A percentile compares a stretch with the other conserved stretches of the same genome.
Conservation (phyloP, 1,139 yeast genomes). For the Candida pseudocylindracea region DNA sequence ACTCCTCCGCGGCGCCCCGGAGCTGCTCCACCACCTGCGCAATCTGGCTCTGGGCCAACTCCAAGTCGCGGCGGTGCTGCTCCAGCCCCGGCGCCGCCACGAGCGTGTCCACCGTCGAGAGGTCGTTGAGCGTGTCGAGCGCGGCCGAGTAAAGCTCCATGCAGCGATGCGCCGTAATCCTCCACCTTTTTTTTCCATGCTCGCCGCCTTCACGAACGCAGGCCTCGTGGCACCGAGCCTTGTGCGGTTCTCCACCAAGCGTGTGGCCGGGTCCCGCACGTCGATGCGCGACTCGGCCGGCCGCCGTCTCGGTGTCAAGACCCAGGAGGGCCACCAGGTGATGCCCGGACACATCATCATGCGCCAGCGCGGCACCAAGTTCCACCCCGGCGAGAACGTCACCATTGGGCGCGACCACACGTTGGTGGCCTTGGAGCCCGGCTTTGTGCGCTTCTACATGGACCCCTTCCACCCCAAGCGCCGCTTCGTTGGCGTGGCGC, state of each 20-base stretch:
- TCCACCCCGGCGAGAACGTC: slow-evolving; percentile 86
- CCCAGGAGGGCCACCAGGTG: slow-evolving; percentile 43
- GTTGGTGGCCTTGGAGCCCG: slow-evolving; percentile 78
- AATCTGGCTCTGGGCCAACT: too few species aligned
- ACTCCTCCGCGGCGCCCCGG: slow-evolving; percentile 2
- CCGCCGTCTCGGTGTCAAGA: slow-evolving; percentile 82
- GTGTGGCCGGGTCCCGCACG: slow-evolving; percentile 84
- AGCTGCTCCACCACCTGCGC: slow-evolving; percentile 8
- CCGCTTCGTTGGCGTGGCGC: slow-evolving; percentile 75
- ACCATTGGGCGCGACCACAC: slow-evolving; percentile 92
- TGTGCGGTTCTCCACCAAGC: slow-evolving; percentile 81
- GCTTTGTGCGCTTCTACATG: slow-evolving; percentile 70
- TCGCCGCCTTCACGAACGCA: neutral
- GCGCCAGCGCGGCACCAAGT: slow-evolving; percentile 94
- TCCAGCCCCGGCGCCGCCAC: slow-evolving; percentile 16
- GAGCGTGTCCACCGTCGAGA: too few species aligned
- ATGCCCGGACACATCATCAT: slow-evolving; percentile 74
- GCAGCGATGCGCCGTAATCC: too few species aligned
- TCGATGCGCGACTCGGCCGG: slow-evolving; percentile 92
- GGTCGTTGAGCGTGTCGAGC: too few species aligned
- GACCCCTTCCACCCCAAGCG: slow-evolving; percentile 97
- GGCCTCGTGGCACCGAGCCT: slow-evolving; percentile 9
- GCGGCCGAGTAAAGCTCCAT: too few species aligned
- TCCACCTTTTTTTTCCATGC: neutral
- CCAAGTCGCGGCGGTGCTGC: slow-evolving; percentile 6